Evolutionary conservation across 1,284 basidiomycete genomes (phyloP), one percentile per base, ranked within the genome.

Genomic region (Cutaneotrichosporon mucoides): DNA sequence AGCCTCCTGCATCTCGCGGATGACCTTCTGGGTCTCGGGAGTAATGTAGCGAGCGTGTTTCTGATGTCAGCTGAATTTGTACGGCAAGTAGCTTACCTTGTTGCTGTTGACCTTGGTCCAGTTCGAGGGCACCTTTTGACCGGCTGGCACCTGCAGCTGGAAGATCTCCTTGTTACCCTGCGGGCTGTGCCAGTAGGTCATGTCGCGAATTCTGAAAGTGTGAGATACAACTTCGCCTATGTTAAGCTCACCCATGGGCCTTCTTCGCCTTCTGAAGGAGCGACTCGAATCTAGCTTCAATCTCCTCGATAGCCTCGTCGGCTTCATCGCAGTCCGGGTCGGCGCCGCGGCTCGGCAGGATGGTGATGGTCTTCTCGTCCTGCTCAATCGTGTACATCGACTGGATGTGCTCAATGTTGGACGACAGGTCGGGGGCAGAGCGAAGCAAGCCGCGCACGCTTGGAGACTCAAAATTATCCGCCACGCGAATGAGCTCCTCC

Each of bases 131-230:
- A 89, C 82, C 62, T 86, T 84, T 62, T 85, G 82, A 55, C 84
- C 80, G 3, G 76, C 79, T 0, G 81, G 76, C 4, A 88, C 86
- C 77, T 94, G 87, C 33, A 97, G 82, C 38, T 93, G 84, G 74
- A 89, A 94, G 48, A 95, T 92, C 72, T 93, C 91, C 86, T 93
- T 93, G 56, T 85, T 89, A 15, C 92, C 92, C 54, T 83, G 81
- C 2, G 85, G 84, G 66, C 89, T 92, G 68, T 94, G 89, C 90
- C 91, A 92, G 77, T 86, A 94, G 9, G 78, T 79, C 55, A 91
- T 73, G 4, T 69, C 62, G n/a, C 84, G 81, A 66, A 72, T 76
- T 33, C 85, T 87, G 58, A 40, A n/a, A 35, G 48, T 47, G 59
- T 56, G 12, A 56, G 55, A 10, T 33, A 13, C 15, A 8, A 6